phyloP scores from a whole-genome alignment of 257 asterid species.

The Buddleja alternifolia region DNA sequence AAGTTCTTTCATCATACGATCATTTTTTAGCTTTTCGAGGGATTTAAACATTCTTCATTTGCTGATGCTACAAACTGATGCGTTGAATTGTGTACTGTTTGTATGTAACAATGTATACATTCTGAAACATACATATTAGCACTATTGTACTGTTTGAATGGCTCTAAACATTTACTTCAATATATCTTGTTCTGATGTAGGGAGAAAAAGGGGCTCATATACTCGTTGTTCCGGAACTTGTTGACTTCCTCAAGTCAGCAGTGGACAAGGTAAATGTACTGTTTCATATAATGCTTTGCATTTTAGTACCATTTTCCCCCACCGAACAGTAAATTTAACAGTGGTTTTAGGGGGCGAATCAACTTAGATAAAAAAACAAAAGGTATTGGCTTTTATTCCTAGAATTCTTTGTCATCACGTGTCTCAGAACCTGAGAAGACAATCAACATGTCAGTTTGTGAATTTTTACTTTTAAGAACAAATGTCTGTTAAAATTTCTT shows the following conservation, averaged over 20 bases:
- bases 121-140: constrained; percentile 5
- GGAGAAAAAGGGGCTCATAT: constrained; percentile 93
- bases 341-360: neutral
- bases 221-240: constrained; percentile 91
- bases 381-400: too few relatives aligned
- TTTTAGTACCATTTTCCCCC: neutral
- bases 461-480: neutral
- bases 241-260: constrained; percentile 70
- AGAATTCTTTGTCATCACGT: neutral
- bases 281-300: constrained; percentile 8
- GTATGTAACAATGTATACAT: neutral
- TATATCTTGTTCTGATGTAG: constrained; percentile 41
- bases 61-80: constrained; percentile 1
- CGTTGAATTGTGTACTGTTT: neutral
- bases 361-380: too few relatives aligned
- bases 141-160: neutral
- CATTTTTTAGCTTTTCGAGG: neutral
- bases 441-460: neutral
- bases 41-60: constrained; percentile 10
- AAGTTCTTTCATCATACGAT: constrained; percentile 10
- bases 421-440: neutral
- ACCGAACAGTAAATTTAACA: neutral
- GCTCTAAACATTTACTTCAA: neutral
- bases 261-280: constrained; percentile 69
- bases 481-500: neutral